A percentile compares a stretch with the other conserved stretches of the same genome.
Evolutionary conservation across 129 eudicot genomes (phyloP).

Genomic region (Lactuca sativa): DNA sequence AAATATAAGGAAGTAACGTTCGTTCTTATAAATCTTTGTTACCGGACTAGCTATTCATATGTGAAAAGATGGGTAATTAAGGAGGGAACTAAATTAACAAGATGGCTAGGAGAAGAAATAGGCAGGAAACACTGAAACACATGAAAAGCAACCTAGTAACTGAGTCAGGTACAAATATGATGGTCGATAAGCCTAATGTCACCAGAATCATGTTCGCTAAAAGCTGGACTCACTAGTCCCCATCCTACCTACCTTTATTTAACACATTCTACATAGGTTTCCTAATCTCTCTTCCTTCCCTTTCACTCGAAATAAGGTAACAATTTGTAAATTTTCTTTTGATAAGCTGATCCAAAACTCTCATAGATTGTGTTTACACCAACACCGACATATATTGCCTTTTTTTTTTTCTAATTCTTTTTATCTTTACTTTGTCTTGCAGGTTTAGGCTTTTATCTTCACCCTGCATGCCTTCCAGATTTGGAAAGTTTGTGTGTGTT

Average conservation of each 20-base stretch:
- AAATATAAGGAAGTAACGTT: too few relatives aligned
- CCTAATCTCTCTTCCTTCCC: not conserved
- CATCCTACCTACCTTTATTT: constrained; percentile 16
- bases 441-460: too few relatives aligned
- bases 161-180: constrained; percentile 17
- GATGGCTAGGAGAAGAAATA: constrained; percentile 1
- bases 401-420: not conserved
- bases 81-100: not conserved
- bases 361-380: not conserved
- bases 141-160: constrained; percentile 16
- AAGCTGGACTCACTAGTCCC: constrained; percentile 21
- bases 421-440: not conserved
- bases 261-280: constrained; percentile 11
- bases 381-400: not conserved
- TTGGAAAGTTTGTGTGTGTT: constrained; percentile 3
- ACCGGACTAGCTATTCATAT: too few relatives aligned
- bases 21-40: too few relatives aligned
- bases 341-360: not conserved
- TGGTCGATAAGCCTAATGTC: constrained; percentile 7
- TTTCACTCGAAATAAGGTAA: not conserved
- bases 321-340: not conserved
- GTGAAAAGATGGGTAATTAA: not conserved
- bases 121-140: constrained; percentile 4
- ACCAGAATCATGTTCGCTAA: constrained; percentile 19
- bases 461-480: not conserved